A percentile compares a stretch with the other conserved stretches of the same genome.
phyloP scores from a whole-genome alignment of 2,329 filamentous ascomycete species.

The Trichoderma lentiforme region DNA sequence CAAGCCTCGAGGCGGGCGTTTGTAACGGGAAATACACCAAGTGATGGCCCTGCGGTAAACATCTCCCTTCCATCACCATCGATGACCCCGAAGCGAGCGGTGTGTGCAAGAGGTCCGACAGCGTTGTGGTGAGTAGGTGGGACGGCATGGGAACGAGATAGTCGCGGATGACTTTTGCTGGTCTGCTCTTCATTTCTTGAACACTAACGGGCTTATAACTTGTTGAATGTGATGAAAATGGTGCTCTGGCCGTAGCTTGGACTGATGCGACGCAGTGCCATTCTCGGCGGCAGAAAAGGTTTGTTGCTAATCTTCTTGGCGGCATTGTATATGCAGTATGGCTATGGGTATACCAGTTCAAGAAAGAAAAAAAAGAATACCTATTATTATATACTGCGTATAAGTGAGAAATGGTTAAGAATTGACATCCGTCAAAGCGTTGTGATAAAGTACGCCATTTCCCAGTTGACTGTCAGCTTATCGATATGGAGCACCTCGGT shows the following conservation, averaged over 20 bases:
- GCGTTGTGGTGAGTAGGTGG: conserved; percentile 61
- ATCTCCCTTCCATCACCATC: background rate
- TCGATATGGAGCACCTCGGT: background rate
- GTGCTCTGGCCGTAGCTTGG: background rate
- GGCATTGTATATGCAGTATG: background rate
- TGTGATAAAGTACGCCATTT: background rate
- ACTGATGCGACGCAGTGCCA: background rate
- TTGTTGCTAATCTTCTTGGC: background rate
- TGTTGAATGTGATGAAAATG: background rate
- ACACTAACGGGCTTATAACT: conserved; percentile 2
- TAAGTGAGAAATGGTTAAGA: background rate
- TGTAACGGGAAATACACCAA: conserved; percentile 82
- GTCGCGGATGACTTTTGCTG: conserved; percentile 40
- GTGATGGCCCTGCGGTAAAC: conserved; percentile 65
- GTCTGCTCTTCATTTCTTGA: conserved; percentile 26
- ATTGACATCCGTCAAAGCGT: background rate
- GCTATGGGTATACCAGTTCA: no score
- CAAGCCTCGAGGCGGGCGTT: conserved; percentile 57
- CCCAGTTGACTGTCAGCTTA: background rate
- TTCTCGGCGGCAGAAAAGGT: background rate
- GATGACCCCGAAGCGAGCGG: background rate
- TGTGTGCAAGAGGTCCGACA: conserved; percentile 51
- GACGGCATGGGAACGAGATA: conserved; percentile 57
- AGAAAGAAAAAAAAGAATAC: no score
- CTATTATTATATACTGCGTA: background rate